These are phyloP conservation scores for Dryas integrifolia DNA, from an alignment of 331 rosid genomes.

Conservation along the genomic window DNA sequence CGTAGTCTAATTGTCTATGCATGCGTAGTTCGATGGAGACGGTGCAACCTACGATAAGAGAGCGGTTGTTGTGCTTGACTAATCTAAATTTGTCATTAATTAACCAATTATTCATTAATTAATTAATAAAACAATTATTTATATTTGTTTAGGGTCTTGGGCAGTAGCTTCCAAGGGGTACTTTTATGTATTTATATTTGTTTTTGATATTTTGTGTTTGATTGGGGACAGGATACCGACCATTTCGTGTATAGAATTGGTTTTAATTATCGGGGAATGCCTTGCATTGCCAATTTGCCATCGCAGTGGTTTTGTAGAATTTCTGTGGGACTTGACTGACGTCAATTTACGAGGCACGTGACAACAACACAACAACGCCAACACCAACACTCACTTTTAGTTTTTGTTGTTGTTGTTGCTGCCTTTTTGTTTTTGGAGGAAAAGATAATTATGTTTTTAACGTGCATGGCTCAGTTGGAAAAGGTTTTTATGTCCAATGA, in stretches of 20 bases:
- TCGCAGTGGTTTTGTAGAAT: constrained; percentile 27
- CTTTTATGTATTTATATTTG: neutral
- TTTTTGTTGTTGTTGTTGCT: neutral
- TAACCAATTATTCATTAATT: neutral
- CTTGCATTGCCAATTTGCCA: neutral
- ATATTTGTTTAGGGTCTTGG: neutral
- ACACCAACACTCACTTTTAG: neutral
- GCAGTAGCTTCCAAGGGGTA: constrained; percentile 10
- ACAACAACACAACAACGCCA: neutral
- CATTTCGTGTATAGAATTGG: constrained; percentile 26
- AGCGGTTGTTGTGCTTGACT: constrained; percentile 26
- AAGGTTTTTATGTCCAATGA: neutral
- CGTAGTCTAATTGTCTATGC: constrained; percentile 4
- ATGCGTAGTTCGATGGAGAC: constrained; percentile 40
- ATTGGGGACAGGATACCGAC: constrained; percentile 48
- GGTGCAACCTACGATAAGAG: constrained; percentile 25
- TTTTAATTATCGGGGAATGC: neutral
- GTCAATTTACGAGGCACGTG: constrained; percentile 13
- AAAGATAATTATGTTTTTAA: neutral
- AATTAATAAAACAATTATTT: neutral
- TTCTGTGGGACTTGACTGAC: constrained; percentile 14
- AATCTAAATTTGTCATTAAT: neutral
- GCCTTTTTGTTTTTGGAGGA: neutral
- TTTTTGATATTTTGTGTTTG: constrained; percentile 8
- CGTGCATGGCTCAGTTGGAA: neutral